A percentile compares a stretch with the other conserved stretches of the same genome.
Conservation (phyloP, 1,284 basidiomycete species). For the Leucoagaricus sp. region DNA sequence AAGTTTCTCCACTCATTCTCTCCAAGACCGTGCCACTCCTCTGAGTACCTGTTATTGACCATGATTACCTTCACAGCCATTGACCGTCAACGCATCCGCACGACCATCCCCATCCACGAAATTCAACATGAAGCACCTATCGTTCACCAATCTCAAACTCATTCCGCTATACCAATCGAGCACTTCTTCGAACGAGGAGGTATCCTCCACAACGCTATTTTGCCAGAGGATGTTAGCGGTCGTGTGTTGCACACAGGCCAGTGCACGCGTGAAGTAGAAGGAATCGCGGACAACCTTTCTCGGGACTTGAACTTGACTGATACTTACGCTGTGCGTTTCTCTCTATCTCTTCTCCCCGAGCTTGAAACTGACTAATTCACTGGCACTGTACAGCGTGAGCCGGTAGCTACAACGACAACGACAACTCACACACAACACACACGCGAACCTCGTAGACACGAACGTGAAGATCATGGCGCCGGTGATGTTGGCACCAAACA, state of each 20-base stretch:
- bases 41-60: no score
- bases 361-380: not conserved
- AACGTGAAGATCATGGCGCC: not conserved
- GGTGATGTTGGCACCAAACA: not conserved
- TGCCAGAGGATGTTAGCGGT: constrained; percentile 17
- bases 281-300: constrained; percentile 10
- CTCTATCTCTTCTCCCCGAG: not conserved
- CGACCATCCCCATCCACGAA: constrained; percentile 30
- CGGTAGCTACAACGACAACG: not conserved
- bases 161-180: constrained; percentile 29
- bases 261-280: constrained; percentile 17
- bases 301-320: constrained; percentile 9
- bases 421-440: no score
- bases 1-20: not conserved
- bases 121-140: constrained; percentile 33
- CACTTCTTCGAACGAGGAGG: constrained; percentile 28
- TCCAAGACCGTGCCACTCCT: not conserved
- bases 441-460: not conserved
- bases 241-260: constrained; percentile 19
- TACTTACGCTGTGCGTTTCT: not conserved
- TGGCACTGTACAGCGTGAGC: not conserved
- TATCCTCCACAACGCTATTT: constrained; percentile 19
- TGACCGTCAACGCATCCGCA: constrained; percentile 25
- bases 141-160: constrained; percentile 31
- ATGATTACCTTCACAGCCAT: constrained; percentile 28